These are phyloP conservation scores for Geotrichum klebahnii DNA, from an alignment of 1,139 yeast species.

Conservation along the genomic window DNA sequence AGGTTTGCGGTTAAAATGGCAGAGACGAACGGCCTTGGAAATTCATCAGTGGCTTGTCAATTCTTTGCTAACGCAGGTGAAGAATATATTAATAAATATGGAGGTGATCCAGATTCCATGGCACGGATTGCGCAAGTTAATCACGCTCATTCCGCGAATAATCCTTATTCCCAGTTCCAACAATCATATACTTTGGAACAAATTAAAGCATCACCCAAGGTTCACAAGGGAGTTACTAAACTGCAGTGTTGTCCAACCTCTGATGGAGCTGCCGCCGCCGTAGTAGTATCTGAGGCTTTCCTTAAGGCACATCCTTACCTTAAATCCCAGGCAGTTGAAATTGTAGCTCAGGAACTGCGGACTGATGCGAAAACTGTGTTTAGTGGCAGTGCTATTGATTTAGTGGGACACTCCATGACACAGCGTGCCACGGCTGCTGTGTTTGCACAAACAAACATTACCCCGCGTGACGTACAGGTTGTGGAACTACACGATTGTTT, in stretches of 20 bases:
- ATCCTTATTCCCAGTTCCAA: slow-evolving; percentile 36
- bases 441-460: slow-evolving; percentile 27
- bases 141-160: slow-evolving; percentile 34
- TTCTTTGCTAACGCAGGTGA: slow-evolving; percentile 35
- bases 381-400: slow-evolving; percentile 29
- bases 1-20: slow-evolving; percentile 26
- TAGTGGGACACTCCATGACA: slow-evolving; percentile 34
- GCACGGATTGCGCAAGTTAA: slow-evolving; percentile 35
- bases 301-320: slow-evolving; percentile 46
- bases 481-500: slow-evolving; percentile 37
- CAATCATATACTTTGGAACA: slow-evolving; percentile 33
- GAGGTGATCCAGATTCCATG: slow-evolving; percentile 22
- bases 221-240: slow-evolving; percentile 32
- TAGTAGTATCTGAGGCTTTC: slow-evolving; percentile 69
- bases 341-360: slow-evolving; percentile 32
- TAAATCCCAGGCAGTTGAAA: slow-evolving; percentile 32
- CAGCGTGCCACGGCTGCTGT: slow-evolving; percentile 28
- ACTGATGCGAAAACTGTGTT: slow-evolving; percentile 32
- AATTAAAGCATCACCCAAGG: slow-evolving; percentile 30
- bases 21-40: slow-evolving; percentile 25
- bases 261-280: slow-evolving; percentile 85
- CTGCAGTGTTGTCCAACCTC: slow-evolving; percentile 37
- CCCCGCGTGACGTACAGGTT: slow-evolving; percentile 33
- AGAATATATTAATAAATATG: slow-evolving; percentile 31
- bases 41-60: slow-evolving; percentile 34